phyloP scores from a whole-genome alignment of 1,284 basidiomycete genomes.

The Apiotrichum sp. region DNA sequence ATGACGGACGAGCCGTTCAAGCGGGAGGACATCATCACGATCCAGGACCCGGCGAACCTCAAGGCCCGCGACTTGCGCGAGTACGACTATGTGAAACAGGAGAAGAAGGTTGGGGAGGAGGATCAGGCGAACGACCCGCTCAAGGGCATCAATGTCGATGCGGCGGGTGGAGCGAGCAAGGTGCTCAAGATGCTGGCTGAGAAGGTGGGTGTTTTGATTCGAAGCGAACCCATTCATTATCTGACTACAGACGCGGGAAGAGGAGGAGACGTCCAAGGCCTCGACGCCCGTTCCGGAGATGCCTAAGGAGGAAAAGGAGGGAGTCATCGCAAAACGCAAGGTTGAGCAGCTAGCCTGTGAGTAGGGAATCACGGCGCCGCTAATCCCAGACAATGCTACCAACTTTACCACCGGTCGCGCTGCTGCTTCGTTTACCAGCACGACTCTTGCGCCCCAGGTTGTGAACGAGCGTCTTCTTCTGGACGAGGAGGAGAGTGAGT shows the following conservation, averaged over 20 bases:
- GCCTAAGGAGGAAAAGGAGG: constrained; percentile 31
- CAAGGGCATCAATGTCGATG: constrained; percentile 48
- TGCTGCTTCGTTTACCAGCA: constrained; percentile 89
- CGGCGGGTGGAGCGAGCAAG: constrained; percentile 47
- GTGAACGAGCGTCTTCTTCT: constrained; percentile 73
- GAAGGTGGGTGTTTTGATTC: constrained; percentile 32
- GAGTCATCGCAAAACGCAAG: constrained; percentile 38
- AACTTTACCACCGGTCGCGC: constrained; percentile 84
- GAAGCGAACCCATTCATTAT: background rate
- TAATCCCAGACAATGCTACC: constrained; percentile 70
- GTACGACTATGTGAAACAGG: constrained; percentile 48
- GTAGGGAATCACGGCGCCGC: background rate
- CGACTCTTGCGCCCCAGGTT: constrained; percentile 74
- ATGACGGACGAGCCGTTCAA: constrained; percentile 79
- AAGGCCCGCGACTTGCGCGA: constrained; percentile 43
- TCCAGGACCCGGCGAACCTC: constrained; percentile 56
- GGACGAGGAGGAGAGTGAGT: constrained; percentile 66
- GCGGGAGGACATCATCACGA: constrained; percentile 82
- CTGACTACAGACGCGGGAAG: constrained; percentile 27
- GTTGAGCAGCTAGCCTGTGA: constrained; percentile 39
- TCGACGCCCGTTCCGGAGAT: constrained; percentile 3
- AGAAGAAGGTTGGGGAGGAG: constrained; percentile 42
- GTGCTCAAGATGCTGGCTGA: constrained; percentile 47
- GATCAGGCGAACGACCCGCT: constrained; percentile 42
- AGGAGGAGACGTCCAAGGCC: constrained; percentile 12